Base-by-base conservation (phyloP, 1,139 yeast species). In the Taphrina pruni region DNA sequence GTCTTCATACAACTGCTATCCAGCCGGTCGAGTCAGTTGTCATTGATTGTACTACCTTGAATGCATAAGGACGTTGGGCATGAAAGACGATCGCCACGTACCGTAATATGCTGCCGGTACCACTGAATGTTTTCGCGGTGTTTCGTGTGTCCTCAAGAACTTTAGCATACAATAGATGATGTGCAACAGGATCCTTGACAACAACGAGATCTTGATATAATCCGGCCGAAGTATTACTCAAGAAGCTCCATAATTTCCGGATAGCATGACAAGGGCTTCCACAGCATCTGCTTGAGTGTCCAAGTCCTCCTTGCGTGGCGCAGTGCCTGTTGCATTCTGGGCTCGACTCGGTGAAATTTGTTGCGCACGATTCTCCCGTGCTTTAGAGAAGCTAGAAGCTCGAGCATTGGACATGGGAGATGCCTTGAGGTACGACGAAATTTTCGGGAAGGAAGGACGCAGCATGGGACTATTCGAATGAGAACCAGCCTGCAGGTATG, bases 191-290 rank as follows among this genome's bases (percentile, higher is more conserved):
- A 26, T 26, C 32, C 32, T 2, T 26, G 32, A 4, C 32, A 26
- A 2, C 32, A 26, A 26, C 32, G 2, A 4, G 32, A 26, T 26
- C 32, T 26, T 26, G 32, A 26, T 4, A 26, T 26, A 4, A 26
- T 26, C 32, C 32, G 4, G 32, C 2, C 4, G 32, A 26, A 26
- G 32, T 26, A 26, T 26, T 26, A 4, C 48, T 45, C 48, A 45
- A 45, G 48, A 32, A 7, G 43, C 67, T 32, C 46, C 55, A 8
- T 54, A 26, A 17, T 46, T 43, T 6, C 60, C 52, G 7, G 61
- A 45, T 4, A 64, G 56, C 67, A 64, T 55, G n/a, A 64, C 60
- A 20, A 64, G 39, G 38, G 67, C 67, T 35, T 64, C 67, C 12
- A 57, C 61, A 26, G 67, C 67, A 21, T 64, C 67, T 6, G 62